Base-by-base conservation (phyloP, 345 rosid species). In the Acer campestre region DNA sequence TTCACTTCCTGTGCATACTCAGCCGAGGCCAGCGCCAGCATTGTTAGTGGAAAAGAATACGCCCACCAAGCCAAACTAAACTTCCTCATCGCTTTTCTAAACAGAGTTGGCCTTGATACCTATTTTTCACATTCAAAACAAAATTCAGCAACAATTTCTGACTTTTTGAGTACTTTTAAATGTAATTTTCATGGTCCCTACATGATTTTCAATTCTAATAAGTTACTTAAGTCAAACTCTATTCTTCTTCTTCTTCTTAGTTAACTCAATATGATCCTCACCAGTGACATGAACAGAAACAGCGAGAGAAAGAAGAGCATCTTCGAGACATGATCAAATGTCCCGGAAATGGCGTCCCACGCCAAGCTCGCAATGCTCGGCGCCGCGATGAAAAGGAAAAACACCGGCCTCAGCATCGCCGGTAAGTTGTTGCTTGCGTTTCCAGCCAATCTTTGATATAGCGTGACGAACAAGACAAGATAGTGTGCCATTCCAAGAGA, bases 61-160 rank as follows among this genome's bases (percentile, higher is more conserved):
- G 86, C 89, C 89, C 89, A 83, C 89, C 89, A 86, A 4, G 80
- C 82, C 10, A 86, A 11, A 42, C 61, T 80, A 71, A 79, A 86
- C 75, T 77, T 86, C 70, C 69, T 86, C 89, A 83, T 83, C 4
- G 89, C 80, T 73, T 74, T 83, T 80, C 68, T 79, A 78, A 86
- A 86, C 13, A 86, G 44, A 16, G 11, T 61, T 42, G 89, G 89
- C 66, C 89, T 74, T 0, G 71, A 77, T 17, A 72, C 79, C 89
- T 84, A 77, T 49, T 4, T 61, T 7, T 10, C 58, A 22, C 14
- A 25, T 20, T 2, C 0, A 4, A 51, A 16, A 31, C 7, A 65
- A 71, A 55, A 16, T 20, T 20, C 22, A 59, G 27, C 63, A 59
- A 59, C 63, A 59, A 59, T 59, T 59, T 59, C 7, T 18, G 23